These are phyloP conservation scores for Hura crepitans DNA, from an alignment of 441 rosid species.

Conservation along the genomic window DNA sequence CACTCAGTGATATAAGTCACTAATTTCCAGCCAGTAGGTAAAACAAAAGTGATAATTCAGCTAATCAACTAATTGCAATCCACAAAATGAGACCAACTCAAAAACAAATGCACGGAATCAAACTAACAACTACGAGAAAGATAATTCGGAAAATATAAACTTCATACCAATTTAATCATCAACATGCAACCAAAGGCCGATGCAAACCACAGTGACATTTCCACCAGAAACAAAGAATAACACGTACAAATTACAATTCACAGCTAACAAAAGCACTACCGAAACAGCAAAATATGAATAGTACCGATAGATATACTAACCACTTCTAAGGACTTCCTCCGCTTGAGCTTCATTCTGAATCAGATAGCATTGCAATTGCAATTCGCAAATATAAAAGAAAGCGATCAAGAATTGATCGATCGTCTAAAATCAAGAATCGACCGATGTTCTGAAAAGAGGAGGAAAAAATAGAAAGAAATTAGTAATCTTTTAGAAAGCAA, in stretches of 20 bases:
- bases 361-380: slow-evolving; percentile 59
- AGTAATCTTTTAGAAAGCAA: background rate
- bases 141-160: background rate
- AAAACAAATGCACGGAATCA: background rate
- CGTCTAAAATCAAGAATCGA: slow-evolving; percentile 28
- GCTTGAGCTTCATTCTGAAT: slow-evolving; percentile 70
- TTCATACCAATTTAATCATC: background rate
- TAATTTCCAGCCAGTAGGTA: background rate
- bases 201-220: background rate
- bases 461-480: slow-evolving; percentile 16
- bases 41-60: background rate
- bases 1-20: background rate
- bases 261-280: background rate
- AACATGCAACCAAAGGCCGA: background rate
- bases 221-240: background rate
- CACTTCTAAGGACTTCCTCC: slow-evolving; percentile 80
- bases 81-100: background rate
- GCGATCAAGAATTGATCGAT: slow-evolving; percentile 42
- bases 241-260: background rate
- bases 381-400: slow-evolving; percentile 21
- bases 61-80: background rate
- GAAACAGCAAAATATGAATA: background rate
- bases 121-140: background rate
- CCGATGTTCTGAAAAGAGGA: background rate
- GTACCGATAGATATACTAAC: slow-evolving; percentile 34